Conservation (phyloP, 345 rosid species). For the Eucalyptus fibrosa region DNA sequence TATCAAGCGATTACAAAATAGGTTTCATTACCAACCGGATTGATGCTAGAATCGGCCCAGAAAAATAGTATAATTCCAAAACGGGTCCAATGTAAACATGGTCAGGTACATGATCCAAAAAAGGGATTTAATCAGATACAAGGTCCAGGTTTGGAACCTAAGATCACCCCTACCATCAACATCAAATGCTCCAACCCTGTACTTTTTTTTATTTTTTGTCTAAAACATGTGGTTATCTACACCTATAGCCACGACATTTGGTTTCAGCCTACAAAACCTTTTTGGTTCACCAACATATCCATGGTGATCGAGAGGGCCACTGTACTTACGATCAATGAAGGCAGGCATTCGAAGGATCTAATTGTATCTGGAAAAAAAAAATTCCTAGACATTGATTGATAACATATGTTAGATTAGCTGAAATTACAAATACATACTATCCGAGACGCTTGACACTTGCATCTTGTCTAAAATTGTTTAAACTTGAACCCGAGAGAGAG, state of each 20-base stretch:
- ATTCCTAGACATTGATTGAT: no score
- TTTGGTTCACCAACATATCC: not conserved
- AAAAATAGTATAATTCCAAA: no score
- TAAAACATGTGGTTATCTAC: not conserved
- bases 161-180: not conserved
- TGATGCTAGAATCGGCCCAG: fast-evolving
- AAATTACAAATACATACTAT: no score
- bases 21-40: fast-evolving
- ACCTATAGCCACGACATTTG: not conserved
- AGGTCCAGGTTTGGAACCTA: fast-evolving
- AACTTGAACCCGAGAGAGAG: no score
- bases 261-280: not conserved
- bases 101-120: fast-evolving
- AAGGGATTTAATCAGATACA: no score
- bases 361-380: not conserved
- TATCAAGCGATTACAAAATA: fast-evolving
- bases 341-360: not conserved
- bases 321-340: not conserved
- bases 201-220: not conserved
- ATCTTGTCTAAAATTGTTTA: no score
- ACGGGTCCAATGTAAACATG: fast-evolving
- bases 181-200: not conserved
- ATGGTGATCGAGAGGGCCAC: not conserved
- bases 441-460: no score
- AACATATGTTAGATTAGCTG: no score